phyloP scores from a whole-genome alignment of 2,329 filamentous ascomycete genomes.

The Colletotrichum salicis region DNA sequence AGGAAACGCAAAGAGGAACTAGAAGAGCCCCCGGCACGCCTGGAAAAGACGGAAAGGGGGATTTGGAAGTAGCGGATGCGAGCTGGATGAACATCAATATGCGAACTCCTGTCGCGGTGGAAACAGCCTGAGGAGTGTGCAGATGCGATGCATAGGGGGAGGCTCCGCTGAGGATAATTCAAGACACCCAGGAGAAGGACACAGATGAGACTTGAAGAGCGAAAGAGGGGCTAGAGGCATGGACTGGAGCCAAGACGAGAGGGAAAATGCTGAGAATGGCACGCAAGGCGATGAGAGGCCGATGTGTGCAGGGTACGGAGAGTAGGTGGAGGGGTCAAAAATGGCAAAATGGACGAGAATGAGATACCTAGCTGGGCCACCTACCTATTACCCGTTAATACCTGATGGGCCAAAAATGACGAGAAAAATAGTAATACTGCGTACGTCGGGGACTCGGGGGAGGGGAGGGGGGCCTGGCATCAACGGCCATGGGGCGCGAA shows the following conservation, averaged over 20 bases:
- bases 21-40: neutral
- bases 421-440: neutral
- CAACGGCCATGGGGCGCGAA: slow-evolving; percentile 33
- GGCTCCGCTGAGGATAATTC: neutral
- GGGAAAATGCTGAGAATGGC: slow-evolving; percentile 13
- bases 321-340: neutral
- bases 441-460: neutral
- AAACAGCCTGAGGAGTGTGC: slow-evolving; percentile 17
- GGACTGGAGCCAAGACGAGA: neutral
- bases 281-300: slow-evolving; percentile 12
- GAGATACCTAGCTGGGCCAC: neutral
- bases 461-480: slow-evolving; percentile 3
- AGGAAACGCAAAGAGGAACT: slow-evolving; percentile 9
- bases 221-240: slow-evolving; percentile 3
- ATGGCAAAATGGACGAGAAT: slow-evolving; percentile 7
- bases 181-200: slow-evolving; percentile 18
- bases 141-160: slow-evolving; percentile 17
- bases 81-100: slow-evolving; percentile 6
- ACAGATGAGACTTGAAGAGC: slow-evolving; percentile 8
- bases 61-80: neutral
- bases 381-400: neutral
- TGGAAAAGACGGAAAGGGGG: neutral
- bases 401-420: neutral
- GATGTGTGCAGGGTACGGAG: slow-evolving; percentile 21
- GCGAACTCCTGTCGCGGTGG: slow-evolving; percentile 29